A percentile compares a stretch with the other conserved stretches of the same genome.
These are phyloP conservation scores for Phytophthora sansomeana DNA, from an alignment of 352 stramenopile genomes.

Conservation along the genomic window DNA sequence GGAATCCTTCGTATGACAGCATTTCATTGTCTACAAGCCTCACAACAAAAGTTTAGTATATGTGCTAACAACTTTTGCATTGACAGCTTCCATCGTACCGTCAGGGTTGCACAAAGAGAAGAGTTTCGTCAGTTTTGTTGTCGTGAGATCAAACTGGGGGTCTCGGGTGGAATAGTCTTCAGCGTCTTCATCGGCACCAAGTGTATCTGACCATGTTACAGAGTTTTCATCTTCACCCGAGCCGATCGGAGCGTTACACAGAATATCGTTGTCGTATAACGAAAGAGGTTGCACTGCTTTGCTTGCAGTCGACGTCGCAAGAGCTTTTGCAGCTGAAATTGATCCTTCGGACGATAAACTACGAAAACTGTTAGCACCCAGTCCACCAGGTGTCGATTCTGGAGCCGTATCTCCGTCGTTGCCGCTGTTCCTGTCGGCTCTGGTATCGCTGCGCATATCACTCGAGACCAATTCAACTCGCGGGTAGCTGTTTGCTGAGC, in stretches of 20 bases:
- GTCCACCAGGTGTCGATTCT: no score
- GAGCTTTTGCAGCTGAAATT: conserved; percentile 13
- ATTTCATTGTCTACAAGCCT: conserved; percentile 47
- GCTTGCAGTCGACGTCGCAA: conserved; percentile 17
- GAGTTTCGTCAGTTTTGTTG: conserved; percentile 45
- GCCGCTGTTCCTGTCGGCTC: no score
- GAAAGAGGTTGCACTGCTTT: conserved; percentile 36
- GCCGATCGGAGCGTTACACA: conserved; percentile 52
- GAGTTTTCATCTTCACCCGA: conserved; percentile 60
- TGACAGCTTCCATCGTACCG: conserved; percentile 17
- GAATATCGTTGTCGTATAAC: conserved; percentile 67
- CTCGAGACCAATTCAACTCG: no score
- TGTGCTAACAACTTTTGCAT: background rate
- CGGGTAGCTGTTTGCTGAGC: no score
- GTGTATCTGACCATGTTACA: conserved; percentile 39
- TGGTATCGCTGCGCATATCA: no score
- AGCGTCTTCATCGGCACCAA: conserved; percentile 18
- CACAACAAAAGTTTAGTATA: background rate
- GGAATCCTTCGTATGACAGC: conserved; percentile 74
- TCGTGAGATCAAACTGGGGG: conserved; percentile 39
- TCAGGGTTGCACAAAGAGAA: conserved; percentile 70
- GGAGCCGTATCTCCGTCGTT: no score
- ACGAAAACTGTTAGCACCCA: no score
- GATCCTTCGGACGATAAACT: no score
- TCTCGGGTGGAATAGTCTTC: conserved; percentile 39